Base-by-base conservation (phyloP, 2,329 filamentous ascomycete species). In the Cladosporium sphaerospermum region DNA sequence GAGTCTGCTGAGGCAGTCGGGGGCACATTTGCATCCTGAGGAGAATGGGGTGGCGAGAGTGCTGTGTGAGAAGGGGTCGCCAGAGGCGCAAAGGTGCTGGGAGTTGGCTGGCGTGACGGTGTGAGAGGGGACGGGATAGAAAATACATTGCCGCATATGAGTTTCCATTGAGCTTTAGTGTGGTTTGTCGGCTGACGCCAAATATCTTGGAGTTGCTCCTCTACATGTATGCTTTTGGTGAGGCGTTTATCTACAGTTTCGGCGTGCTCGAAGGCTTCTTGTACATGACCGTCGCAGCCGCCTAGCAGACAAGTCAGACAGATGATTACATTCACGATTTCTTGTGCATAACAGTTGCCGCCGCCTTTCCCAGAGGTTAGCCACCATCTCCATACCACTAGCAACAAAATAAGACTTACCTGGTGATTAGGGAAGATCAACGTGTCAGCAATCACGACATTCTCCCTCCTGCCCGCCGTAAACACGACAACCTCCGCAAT, bases 401-500 rank as follows among this genome's bases (percentile, higher is more conserved):
- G 9, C 39, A 41, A 41, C 39, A 44, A 37, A 45, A 5, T 54
- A 36, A 39, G n/a, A 69, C 78, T 71, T 70, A 89, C 89, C 80
- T 96, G 91, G 67, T 96, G 90, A 64, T 85, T 93, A 4, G 91
- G 91, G 71, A 86, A 96, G 50, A 96, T 76, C 56, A 96, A 73
- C 5, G 88, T 86, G 71, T 96, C 91, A 16, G 91, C 91, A 61
- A 96, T 72, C 16, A 96, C 89, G 4, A 96, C 89, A 67, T 96
- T 96, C 73, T 96, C 89, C 61, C 86, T 82, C 63, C 91, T 81
- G 3, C 86, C 86, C 3, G 87, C 89, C 2, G 86, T 79, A 67
- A 96, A 96, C 7, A 96, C 90, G 33, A 96, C 78, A 31, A 95
- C 79, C 73, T 96, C 91, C 10, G 91, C 91, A 65, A 96, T 90